Percentiles rank a stretch among this genome's conserved stretches.
Conservation (phyloP, 805 yeast species). For the Ogataea ganodermae region DNA sequence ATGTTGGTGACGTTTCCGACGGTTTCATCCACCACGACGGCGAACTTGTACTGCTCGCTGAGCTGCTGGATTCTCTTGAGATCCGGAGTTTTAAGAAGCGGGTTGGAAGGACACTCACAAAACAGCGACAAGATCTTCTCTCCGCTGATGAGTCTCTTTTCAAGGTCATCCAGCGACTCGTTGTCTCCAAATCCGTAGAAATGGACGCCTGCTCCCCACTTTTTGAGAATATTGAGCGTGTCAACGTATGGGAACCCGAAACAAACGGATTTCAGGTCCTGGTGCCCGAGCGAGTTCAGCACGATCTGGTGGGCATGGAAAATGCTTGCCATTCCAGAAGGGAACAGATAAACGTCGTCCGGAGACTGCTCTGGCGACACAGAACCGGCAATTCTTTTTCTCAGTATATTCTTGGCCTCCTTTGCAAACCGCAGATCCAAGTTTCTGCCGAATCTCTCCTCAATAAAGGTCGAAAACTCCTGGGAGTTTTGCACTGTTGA, state of each 20-base stretch:
- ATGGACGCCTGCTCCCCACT: conserved; percentile 90
- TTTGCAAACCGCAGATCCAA: conserved; percentile 73
- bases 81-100: conserved; percentile 85
- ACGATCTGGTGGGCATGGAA: conserved; percentile 69
- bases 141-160: conserved; percentile 58
- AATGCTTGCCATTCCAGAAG: conserved; percentile 92
- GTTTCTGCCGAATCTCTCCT: conserved; percentile 89
- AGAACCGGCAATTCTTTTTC: conserved; percentile 72
- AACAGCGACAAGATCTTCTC: conserved; percentile 74
- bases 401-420: conserved; percentile 74
- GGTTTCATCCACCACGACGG: conserved; percentile 89
- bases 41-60: conserved; percentile 70
- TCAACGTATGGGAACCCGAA: conserved; percentile 97
- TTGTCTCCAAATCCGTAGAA: conserved; percentile 86
- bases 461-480: conserved; percentile 70
- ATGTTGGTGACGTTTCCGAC: conserved; percentile 88
- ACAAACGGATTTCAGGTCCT: conserved; percentile 70
- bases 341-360: conserved; percentile 78
- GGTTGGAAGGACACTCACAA: conserved; percentile 95
- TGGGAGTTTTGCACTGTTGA: conserved; percentile 29
- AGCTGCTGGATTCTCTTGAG: conserved; percentile 62
- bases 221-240: conserved; percentile 78
- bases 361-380: conserved; percentile 38
- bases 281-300: conserved; percentile 19
- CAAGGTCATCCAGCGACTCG: conserved; percentile 64